Percentiles rank a stretch among this genome's conserved stretches.
Conservation (phyloP, 257 asterid genomes). For the Ophiorrhiza pumila region DNA sequence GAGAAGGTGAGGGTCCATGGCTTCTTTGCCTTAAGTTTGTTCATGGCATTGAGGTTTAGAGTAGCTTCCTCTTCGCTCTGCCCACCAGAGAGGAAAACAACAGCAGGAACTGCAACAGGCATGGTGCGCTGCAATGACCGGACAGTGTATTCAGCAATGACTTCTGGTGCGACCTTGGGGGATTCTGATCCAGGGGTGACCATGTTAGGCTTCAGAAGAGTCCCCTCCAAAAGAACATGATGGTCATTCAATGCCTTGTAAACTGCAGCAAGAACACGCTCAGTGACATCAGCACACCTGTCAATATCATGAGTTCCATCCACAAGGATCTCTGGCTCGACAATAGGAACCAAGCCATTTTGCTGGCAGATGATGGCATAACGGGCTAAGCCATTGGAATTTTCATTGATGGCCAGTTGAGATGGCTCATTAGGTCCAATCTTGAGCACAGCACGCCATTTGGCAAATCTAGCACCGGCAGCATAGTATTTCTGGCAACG, state of each 20-base stretch:
- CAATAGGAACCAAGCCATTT: constrained; percentile 76
- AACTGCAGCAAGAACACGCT: constrained; percentile 69
- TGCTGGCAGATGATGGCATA: constrained; percentile 96
- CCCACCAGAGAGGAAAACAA: constrained; percentile 88
- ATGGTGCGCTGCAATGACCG: constrained; percentile 86
- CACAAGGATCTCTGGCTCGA: constrained; percentile 81
- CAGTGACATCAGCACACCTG: constrained; percentile 68
- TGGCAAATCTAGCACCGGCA: constrained; percentile 88
- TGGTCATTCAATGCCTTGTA: constrained; percentile 77
- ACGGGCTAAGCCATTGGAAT: constrained; percentile 87
- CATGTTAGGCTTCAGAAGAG: constrained; percentile 77
- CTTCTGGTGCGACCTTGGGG: constrained; percentile 59
- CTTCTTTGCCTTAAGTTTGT: constrained; percentile 68
- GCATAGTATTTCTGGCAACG: constrained; percentile 75
- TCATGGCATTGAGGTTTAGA: constrained; percentile 79
- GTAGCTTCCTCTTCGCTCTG: constrained; percentile 97
- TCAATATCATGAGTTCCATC: constrained; percentile 62
- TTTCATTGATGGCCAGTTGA: constrained; percentile 78
- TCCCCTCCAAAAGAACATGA: constrained; percentile 68
- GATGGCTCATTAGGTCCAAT: constrained; percentile 83
- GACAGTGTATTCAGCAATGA: constrained; percentile 75
- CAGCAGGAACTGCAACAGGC: constrained; percentile 96
- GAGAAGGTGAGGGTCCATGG: constrained; percentile 91
- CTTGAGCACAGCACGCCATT: constrained; percentile 92
- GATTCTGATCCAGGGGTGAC: constrained; percentile 73